Percentiles rank a stretch among this genome's conserved stretches.
Evolutionary conservation across 2,329 filamentous ascomycete genomes (phyloP).

Genomic region (Paraphaeosphaeria minitans): DNA sequence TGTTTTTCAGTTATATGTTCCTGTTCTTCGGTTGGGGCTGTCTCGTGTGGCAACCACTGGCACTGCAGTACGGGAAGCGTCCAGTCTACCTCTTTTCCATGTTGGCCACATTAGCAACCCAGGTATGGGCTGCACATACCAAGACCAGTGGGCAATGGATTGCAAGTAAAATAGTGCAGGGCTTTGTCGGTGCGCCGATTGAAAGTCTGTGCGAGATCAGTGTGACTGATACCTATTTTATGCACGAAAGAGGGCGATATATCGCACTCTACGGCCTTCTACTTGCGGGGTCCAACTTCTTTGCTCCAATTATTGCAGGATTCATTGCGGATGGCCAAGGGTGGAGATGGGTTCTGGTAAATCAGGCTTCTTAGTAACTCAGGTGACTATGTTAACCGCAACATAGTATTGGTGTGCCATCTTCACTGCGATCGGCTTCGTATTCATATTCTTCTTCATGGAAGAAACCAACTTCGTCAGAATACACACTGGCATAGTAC

Average conservation of each 20-base stretch:
- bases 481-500: slow-evolving; percentile 5
- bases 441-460: slow-evolving; percentile 63
- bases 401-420: slow-evolving; percentile 59
- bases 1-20: slow-evolving; percentile 51
- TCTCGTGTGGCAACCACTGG: slow-evolving; percentile 59
- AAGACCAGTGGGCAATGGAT: slow-evolving; percentile 55
- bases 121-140: slow-evolving; percentile 43
- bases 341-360: slow-evolving; percentile 42
- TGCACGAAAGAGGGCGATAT: slow-evolving; percentile 40
- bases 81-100: slow-evolving; percentile 54
- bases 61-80: slow-evolving; percentile 58
- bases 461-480: slow-evolving; percentile 63
- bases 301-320: slow-evolving; percentile 44
- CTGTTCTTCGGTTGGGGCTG: slow-evolving; percentile 58
- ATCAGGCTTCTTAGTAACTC: not conserved
- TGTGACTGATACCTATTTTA: slow-evolving; percentile 50
- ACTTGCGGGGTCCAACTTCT: slow-evolving; percentile 43
- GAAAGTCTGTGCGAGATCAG: slow-evolving; percentile 57
- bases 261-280: slow-evolving; percentile 42
- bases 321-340: slow-evolving; percentile 45
- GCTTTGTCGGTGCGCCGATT: slow-evolving; percentile 55
- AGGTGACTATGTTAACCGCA: not conserved
- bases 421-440: slow-evolving; percentile 54
- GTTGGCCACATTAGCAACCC: slow-evolving; percentile 47
- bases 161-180: slow-evolving; percentile 54